Conservation (phyloP, 768 basidiomycete genomes). For the Macrolepiota albuminosa region DNA sequence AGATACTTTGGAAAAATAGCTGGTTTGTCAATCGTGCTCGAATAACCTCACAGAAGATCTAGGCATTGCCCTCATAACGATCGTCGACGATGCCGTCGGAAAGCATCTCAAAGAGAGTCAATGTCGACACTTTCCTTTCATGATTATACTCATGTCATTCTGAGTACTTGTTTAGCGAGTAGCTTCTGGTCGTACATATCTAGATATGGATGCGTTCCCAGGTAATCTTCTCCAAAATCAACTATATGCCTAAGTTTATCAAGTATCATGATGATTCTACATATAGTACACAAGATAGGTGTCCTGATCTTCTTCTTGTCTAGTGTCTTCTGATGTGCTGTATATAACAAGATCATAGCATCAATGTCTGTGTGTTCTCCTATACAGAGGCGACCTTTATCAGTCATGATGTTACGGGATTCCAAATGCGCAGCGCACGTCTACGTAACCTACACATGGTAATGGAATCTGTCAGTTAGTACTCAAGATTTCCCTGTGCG, state of each 20-base stretch:
- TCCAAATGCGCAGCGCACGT: conserved; percentile 75
- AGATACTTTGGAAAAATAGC: neutral
- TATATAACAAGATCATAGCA: conserved; percentile 5
- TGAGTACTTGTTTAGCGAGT: conserved; percentile 38
- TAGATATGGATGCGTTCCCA: conserved; percentile 78
- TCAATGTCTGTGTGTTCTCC: conserved; percentile 7
- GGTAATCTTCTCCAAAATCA: conserved; percentile 41
- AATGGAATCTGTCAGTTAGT: too few relatives aligned
- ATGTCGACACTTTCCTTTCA: neutral
- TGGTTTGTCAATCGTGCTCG: too few relatives aligned
- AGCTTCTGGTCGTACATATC: conserved; percentile 44
- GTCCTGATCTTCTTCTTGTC: neutral
- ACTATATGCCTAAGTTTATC: neutral
- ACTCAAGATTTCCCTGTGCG: neutral
- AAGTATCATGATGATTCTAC: conserved; percentile 9
- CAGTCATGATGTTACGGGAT: conserved; percentile 18
- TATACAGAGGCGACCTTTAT: neutral
- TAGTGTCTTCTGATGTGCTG: neutral
- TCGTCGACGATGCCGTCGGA: too few relatives aligned
- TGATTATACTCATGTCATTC: conserved; percentile 14
- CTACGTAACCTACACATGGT: too few relatives aligned
- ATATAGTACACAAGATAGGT: conserved; percentile 35
- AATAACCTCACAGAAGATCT: neutral
- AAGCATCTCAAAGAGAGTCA: too few relatives aligned
- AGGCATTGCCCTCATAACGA: neutral